phyloP scores from a whole-genome alignment of 208 protist genomes.

The Endotrypanum monterogeii region DNA sequence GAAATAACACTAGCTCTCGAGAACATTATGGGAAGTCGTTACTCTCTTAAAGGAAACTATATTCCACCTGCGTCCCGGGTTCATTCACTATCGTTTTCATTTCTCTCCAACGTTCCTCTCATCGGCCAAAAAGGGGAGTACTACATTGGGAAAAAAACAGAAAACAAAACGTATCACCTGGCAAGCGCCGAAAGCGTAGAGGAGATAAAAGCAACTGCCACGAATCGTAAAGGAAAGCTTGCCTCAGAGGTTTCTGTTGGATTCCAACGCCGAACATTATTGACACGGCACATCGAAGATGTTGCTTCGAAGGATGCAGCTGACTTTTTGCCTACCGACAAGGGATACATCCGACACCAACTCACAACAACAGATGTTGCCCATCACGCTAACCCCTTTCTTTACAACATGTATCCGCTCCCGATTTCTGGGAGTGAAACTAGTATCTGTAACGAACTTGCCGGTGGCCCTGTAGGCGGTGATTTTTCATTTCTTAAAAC shows the following conservation, averaged over 20 bases:
- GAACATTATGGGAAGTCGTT: constrained; percentile 77
- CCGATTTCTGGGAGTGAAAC: constrained; percentile 67
- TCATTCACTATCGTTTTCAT: constrained; percentile 71
- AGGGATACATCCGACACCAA: constrained; percentile 75
- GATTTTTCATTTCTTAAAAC: constrained; percentile 70
- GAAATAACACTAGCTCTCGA: constrained; percentile 74
- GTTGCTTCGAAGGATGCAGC: constrained; percentile 32
- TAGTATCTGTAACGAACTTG: constrained; percentile 64
- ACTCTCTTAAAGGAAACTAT: constrained; percentile 80
- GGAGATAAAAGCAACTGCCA: constrained; percentile 66
- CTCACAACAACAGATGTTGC: constrained; percentile 45
- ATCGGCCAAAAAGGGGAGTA: constrained; percentile 85
- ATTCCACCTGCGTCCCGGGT: constrained; percentile 75
- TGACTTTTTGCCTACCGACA: constrained; percentile 66
- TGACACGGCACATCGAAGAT: constrained; percentile 52
- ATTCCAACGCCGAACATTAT: constrained; percentile 64
- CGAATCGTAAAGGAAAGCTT: constrained; percentile 54
- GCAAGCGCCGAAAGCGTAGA: constrained; percentile 65
- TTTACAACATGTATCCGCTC: constrained; percentile 87
- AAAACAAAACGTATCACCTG: constrained; percentile 72
- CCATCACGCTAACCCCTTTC: constrained; percentile 73
- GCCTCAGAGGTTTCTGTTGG: constrained; percentile 65
- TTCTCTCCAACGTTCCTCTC: constrained; percentile 78
- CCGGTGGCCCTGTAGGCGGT: constrained; percentile 53
- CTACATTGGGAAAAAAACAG: constrained; percentile 59